These are phyloP conservation scores for Vitis hybrid DNA, from an alignment of 177 flowering plant genomes.

Conservation along the genomic window DNA sequence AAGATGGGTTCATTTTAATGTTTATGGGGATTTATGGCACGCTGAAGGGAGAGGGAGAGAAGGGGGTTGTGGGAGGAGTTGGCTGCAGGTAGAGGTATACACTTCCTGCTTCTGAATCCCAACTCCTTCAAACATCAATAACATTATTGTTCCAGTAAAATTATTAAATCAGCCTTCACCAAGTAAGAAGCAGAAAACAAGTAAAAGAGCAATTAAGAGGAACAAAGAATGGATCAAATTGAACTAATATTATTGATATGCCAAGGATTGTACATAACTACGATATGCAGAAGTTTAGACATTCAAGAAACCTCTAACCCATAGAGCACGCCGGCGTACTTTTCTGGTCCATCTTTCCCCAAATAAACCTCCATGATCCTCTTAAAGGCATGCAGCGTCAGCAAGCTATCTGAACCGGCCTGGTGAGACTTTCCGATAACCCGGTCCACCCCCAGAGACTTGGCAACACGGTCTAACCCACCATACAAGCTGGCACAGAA, in stretches of 20 bases:
- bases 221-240: not conserved
- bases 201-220: no score
- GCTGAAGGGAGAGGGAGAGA: no score
- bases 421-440: conserved; percentile 58
- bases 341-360: conserved; percentile 16
- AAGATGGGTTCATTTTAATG: no score
- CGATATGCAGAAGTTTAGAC: not conserved
- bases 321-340: conserved; percentile 53
- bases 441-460: conserved; percentile 37
- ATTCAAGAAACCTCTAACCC: conserved; percentile 40
- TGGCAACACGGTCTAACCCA: conserved; percentile 54
- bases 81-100: no score
- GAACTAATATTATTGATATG: not conserved
- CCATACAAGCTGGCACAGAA: conserved; percentile 51
- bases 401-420: conserved; percentile 81
- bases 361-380: conserved; percentile 37
- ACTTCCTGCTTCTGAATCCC: no score
- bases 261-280: not conserved
- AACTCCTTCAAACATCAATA: no score
- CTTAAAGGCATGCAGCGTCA: conserved; percentile 56
- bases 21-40: no score
- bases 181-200: no score
- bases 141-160: no score
- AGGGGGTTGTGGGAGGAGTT: no score
- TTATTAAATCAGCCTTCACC: no score